Evolutionary conservation across 2,329 filamentous ascomycete genomes (phyloP), one percentile per base, ranked within the genome.

Genomic region (Gaeumannomyces tritici): DNA sequence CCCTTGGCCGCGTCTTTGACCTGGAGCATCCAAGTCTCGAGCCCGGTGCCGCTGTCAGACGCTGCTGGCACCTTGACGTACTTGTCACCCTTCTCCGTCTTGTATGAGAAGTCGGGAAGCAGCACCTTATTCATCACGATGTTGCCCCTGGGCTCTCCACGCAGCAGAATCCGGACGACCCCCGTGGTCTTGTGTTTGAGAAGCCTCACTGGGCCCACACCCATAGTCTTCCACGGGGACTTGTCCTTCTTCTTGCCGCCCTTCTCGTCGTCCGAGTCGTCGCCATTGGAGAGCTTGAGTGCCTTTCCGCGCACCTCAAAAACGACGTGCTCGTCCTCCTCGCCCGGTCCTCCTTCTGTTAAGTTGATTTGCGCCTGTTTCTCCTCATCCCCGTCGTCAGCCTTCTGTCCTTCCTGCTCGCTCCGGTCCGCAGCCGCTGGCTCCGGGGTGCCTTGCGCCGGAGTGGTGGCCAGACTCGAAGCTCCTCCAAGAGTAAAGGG

Each of bases 141-240:
- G 54, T 88, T 83, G 21, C 91, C 91, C 65, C 86, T 83, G 0
- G 90, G 89, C 66, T 92, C 89, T n/a, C 85, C 84, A 60, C 91
- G 85, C 65, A 93, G 76, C 26, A 96, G 75, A 57, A 95, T 76
- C 55, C 91, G 85, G 4, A 87, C 82, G 31, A 82, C 80, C 26
- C 83, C 84, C 0, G 86, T 90, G 21, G 81, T 80, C 72, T 90
- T 89, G 76, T 93, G 83, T 73, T 89, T 88, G 65, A 96, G 78
- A 18, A 96, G 72, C 54, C 89, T 87, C 61, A 93, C 76, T 13
- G 84, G 82, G 0, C 91, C 91, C 9, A 90, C 77, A 57, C 90
- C 91, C 71, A 88, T 84, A 0, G 82, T 85, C 33, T 80, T 77
- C 89, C 89, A 96, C 1, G 81, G 79, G 61, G 78, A 83, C 69